A percentile compares a stretch with the other conserved stretches of the same genome.
These are phyloP conservation scores for Coelastrella sp. DNA, from an alignment of 139 green algal species.

Conservation along the genomic window DNA sequence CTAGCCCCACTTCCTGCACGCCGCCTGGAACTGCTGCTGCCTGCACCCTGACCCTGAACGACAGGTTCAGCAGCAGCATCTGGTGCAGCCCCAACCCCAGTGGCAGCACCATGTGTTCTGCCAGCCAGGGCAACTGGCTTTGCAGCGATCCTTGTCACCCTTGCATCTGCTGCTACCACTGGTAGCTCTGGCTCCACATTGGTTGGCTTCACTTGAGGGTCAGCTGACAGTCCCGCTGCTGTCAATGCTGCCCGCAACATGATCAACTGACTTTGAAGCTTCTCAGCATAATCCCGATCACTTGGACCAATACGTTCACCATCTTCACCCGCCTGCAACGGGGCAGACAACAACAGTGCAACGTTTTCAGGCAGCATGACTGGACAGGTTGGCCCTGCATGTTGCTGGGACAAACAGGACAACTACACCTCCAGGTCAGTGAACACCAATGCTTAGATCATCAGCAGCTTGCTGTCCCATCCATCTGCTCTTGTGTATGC, in stretches of 20 bases:
- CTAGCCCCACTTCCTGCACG: too few relatives aligned
- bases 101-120: too few relatives aligned
- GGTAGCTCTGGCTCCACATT: not conserved
- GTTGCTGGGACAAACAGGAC: not conserved
- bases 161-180: not conserved
- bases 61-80: not conserved
- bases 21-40: too few relatives aligned
- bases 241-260: conserved; percentile 10
- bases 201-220: not conserved
- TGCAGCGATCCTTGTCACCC: not conserved
- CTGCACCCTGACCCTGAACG: too few relatives aligned
- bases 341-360: not conserved
- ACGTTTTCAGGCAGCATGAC: not conserved
- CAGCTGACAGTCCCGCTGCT: not conserved
- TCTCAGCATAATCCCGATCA: conserved; percentile 7
- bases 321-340: not conserved
- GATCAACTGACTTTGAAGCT: conserved; percentile 29
- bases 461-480: not conserved
- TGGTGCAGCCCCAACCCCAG: not conserved
- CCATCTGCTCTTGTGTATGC: too few relatives aligned
- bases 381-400: not conserved
- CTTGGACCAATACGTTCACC: not conserved
- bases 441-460: not conserved
- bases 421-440: not conserved
- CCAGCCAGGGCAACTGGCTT: too few relatives aligned